Evolutionary conservation across 495 filamentous ascomycete genomes (phyloP), one percentile per base, ranked within the genome.

Genomic region (Xylaria telfairii): DNA sequence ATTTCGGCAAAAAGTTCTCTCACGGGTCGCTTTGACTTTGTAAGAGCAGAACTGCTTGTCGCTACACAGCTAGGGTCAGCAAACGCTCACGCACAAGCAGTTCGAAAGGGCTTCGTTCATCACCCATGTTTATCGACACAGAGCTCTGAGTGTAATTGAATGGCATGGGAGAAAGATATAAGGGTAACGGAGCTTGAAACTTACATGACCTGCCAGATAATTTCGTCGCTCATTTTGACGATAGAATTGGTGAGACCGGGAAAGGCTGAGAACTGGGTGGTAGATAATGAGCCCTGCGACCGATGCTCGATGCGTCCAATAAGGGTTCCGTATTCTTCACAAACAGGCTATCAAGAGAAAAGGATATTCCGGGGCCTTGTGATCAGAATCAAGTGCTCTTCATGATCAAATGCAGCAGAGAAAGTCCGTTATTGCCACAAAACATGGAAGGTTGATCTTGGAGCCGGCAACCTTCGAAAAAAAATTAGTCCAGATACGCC

Each of bases 1-100:
- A 82, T 97, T 96, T 78, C 93, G 91, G 80, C 96, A 99, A 83
- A 98, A 99, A 76, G 89, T 97, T 80, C 95, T 90, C 39, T 91
- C 90, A 83, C 97, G 98, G 26, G 93, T 93, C 9, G 94, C 68
- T 92, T 98, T 98, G 71, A 98, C 86, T 76, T 98, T 98, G 84
- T 94, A 98, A 59, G 93, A 90, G 83, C 96, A 99, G 79, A 98
- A 97, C 81, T 97, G 93, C 82, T 98, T 90, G 21, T 69, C 56
- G 37, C 68, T 70, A 49, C 34, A 47, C n/a, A 49, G 24, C 21
- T 39, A n/a, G 28, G 19, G 26, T 70, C 21, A 65, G 68, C 49
- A 37, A 71, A 77, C 71, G 74, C 74, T 70, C 63, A 65, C 13
- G 51, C 26, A 30, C 32, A 56, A 21, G 26, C 19, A 15, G 9